Evolutionary conservation across 163 green algal genomes (phyloP).

Genomic region (Scenedesmus sp.): DNA sequence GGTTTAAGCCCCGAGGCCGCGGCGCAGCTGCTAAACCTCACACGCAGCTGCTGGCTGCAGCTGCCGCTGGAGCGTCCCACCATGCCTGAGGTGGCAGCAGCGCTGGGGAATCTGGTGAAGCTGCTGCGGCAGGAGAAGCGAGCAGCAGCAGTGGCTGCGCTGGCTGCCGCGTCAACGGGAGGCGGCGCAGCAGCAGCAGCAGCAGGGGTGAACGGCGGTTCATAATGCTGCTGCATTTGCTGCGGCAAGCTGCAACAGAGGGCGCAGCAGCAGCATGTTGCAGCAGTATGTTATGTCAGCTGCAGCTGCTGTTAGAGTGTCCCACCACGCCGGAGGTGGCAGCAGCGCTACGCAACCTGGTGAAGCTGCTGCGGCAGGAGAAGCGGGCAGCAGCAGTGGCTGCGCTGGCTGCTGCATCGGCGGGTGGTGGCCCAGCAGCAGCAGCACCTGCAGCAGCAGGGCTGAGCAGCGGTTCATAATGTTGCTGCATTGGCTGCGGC

Average conservation of each 20-base stretch:
- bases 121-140: constrained; percentile 19
- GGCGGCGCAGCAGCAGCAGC: not conserved
- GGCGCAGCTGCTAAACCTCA: constrained; percentile 47
- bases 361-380: constrained; percentile 24
- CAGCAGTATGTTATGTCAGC: not conserved
- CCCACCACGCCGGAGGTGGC: constrained; percentile 58
- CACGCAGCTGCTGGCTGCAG: constrained; percentile 49
- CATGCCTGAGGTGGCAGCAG: constrained; percentile 51
- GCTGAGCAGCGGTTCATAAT: not conserved
- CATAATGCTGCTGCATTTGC: constrained; percentile 13
- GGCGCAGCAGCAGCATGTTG: not conserved
- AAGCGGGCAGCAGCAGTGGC: not conserved
- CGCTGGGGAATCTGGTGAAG: constrained; percentile 46
- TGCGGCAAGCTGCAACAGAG: not conserved
- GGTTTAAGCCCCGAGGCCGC: not conserved
- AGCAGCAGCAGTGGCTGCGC: not conserved
- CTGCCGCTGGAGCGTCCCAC: constrained; percentile 54
- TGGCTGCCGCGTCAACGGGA: not conserved
- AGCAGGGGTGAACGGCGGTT: not conserved
- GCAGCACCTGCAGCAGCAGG: not conserved
- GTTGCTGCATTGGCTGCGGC: not conserved
- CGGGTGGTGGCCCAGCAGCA: not conserved
- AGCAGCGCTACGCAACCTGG: constrained; percentile 36
- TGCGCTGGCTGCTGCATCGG: not conserved
- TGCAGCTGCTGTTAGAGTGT: constrained; percentile 29